Evolutionary conservation across 176 grass and related monocot species (phyloP).

Genomic region (Eragrostis curvula): DNA sequence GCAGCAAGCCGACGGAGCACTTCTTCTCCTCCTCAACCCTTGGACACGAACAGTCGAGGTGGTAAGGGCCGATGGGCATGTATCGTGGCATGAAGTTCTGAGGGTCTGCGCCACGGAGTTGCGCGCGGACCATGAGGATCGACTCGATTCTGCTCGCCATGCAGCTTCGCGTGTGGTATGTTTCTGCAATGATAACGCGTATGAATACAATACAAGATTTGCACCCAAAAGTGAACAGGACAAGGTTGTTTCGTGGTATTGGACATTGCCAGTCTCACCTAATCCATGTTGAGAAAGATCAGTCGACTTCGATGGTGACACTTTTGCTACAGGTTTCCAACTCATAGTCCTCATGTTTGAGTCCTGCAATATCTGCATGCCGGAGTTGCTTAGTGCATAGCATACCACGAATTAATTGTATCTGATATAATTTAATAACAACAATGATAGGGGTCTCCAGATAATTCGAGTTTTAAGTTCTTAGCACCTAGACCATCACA

Average conservation of each 20-base stretch:
- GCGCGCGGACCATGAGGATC: not conserved
- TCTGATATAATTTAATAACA: no score
- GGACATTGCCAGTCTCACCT: not conserved
- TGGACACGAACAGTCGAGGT: not conserved
- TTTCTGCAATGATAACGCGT: not conserved
- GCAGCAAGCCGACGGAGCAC: not conserved
- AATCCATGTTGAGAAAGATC: not conserved
- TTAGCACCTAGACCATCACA: no score
- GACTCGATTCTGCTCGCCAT: not conserved
- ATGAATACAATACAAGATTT: not conserved
- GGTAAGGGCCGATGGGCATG: slow-evolving; percentile 24
- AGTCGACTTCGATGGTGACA: not conserved
- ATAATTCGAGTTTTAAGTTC: no score
- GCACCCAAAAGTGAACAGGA: not conserved
- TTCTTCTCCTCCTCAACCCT: not conserved
- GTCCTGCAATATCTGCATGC: no score
- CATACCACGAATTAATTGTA: no score
- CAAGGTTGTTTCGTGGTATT: not conserved
- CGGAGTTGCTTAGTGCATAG: no score
- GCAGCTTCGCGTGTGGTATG: not conserved
- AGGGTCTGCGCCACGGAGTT: not conserved
- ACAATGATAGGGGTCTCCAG: no score
- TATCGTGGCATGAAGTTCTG: not conserved
- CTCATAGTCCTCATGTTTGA: not conserved
- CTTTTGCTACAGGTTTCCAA: not conserved